Evolutionary conservation across 2,329 filamentous ascomycete genomes (phyloP), one percentile per base, ranked within the genome.

Genomic region (Aspergillus pseudonomiae): DNA sequence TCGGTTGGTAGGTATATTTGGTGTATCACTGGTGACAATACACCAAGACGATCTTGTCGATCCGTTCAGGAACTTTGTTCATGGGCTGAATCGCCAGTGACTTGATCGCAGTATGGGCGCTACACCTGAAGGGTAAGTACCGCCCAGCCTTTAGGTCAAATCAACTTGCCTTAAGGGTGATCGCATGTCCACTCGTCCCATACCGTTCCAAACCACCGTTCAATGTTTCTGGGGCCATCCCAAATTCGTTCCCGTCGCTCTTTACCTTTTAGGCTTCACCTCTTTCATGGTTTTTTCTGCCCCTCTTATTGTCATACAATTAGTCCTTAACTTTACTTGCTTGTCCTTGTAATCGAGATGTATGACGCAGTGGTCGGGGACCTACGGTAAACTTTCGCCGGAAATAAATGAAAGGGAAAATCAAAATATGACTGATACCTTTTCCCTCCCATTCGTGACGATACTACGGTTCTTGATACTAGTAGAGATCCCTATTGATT

Each of bases 181-280:
- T 57, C 16, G 39, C 24, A n/a, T 39, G 54, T 57, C 32, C 54
- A 24, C 36, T 28, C 11, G 30, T 55, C n/a, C 39, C 30, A 56
- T 54, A 63, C 14, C 41, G 36, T 39, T n/a, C 21, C 34, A 41
- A 34, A 55, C 45, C 45, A 48, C 45, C 24, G 3, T 50, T 30
- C 7, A 28, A 50, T 19, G 6, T 28, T 62, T 65, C 63, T 67
- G 60, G 64, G 60, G 63, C 65, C 65, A 56, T 56, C 43, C 57
- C 63, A 61, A 65, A 64, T 57, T 56, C 59, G 58, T 59, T 70
- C 65, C 65, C 68, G 65, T 63, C 67, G 65, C 66, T 65, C 67
- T 66, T 72, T 69, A 50, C 24, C 24, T 7, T 68, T 71, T 70
- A 69, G 65, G 64, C 70, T 67, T 67, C 63, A 63, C 63, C 56